Evolutionary conservation across 2,329 filamentous ascomycete species (phyloP), one percentile per base, ranked within the genome.

Genomic region (Penicillium sp.): DNA sequence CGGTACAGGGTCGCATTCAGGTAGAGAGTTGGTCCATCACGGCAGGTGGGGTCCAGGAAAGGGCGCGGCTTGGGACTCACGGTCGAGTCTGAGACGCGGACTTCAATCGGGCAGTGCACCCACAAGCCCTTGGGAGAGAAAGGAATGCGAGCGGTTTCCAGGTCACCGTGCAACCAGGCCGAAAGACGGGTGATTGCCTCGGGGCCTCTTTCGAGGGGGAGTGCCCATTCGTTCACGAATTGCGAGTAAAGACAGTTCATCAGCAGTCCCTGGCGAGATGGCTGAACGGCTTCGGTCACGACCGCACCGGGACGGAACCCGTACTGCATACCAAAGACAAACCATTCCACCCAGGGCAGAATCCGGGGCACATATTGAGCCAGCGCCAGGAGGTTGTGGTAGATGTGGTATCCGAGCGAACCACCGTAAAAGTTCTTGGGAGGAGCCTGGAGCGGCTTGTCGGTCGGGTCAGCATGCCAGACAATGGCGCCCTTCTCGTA

Each of bases 191-290:
- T 79, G 38, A 98, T 81, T 6, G 89, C 90, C 69, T 96, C 90
- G 11, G 91, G 91, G 0, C 93, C 93, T 57, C 86, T 85, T 54
- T 82, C 75, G 1, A 98, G 77, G 1, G 93, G 91, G 5, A 98
- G 79, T 0, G 91, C 91, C 93, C 93, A 98, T 67, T 98, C 93
- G 67, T 98, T 96, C 56, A 98, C 93, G 61, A 89, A 95, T 65
- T 98, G 93, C n/a, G 87, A 91, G 75, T 96, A 98, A 5, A 97
- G 80, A 63, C 93, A 98, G 73, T 98, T 93, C 87, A 98, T 91
- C 45, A 96, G 77, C 39, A 97, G 79, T 9, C 90, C 91, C 54
- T 85, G 76, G 50, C 86, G 82, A 54, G 86, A 86, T 24, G 85
- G 83, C 68, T 96, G 86, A 13, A 96, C 81, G 5, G 86, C 91